Evolutionary conservation across 495 filamentous ascomycete species (phyloP).

Genomic region (Poronia punctata): DNA sequence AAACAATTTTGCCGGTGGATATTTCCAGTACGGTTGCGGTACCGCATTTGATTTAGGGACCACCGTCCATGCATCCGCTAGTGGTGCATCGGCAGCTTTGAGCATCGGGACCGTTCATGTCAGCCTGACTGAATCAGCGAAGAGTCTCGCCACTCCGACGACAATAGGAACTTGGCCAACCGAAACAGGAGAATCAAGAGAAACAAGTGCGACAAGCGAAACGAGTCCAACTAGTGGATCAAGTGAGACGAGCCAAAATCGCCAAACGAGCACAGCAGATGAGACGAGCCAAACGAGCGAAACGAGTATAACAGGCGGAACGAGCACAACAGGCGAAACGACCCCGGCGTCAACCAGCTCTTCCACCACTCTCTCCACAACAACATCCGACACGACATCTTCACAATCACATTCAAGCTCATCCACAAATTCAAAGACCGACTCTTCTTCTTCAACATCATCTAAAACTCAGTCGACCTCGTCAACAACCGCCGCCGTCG

Average conservation of each 20-base stretch:
- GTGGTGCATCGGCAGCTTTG: slow-evolving; percentile 25
- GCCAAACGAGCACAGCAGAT: slow-evolving; percentile 5
- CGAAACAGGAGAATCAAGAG: slow-evolving; percentile 9
- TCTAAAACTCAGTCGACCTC: slow-evolving; percentile 18
- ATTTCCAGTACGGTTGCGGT: slow-evolving; percentile 42
- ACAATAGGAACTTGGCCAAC: slow-evolving; percentile 24
- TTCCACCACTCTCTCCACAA: slow-evolving; percentile 11
- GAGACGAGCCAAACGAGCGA: slow-evolving; percentile 12
- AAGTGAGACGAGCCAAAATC: no score
- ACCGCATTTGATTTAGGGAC: slow-evolving; percentile 36
- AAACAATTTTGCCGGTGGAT: slow-evolving; percentile 43
- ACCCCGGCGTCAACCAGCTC: slow-evolving; percentile 13
- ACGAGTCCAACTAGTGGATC: neutral
- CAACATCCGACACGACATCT: slow-evolving; percentile 9
- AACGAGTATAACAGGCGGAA: slow-evolving; percentile 3
- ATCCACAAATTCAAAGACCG: slow-evolving; percentile 7
- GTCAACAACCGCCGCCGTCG: slow-evolving; percentile 6
- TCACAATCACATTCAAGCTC: slow-evolving; percentile 13
- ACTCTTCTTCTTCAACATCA: slow-evolving; percentile 9
- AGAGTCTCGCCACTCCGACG: slow-evolving; percentile 28
- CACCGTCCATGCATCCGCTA: slow-evolving; percentile 33
- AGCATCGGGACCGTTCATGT: slow-evolving; percentile 24
- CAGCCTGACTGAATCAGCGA: slow-evolving; percentile 25
- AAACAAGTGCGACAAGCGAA: slow-evolving; percentile 5
- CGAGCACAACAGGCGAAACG: slow-evolving; percentile 6